Evolutionary conservation across 495 filamentous ascomycete species (phyloP).

Genomic region (Cladorrhinum samala): DNA sequence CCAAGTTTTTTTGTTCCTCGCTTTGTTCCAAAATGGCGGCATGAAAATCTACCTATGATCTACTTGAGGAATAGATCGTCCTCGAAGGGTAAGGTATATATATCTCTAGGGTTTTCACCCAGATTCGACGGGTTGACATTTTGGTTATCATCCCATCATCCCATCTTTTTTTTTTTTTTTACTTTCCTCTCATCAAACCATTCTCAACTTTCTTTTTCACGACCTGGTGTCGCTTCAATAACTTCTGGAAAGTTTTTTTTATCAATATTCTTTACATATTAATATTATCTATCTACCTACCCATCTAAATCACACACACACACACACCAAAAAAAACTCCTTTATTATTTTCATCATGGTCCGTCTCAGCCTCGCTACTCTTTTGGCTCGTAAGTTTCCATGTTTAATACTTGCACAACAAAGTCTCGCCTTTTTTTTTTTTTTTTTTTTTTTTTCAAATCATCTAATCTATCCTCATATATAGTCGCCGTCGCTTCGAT

Average conservation of each 20-base stretch:
- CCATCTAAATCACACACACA: too few species aligned
- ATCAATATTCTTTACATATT: not conserved
- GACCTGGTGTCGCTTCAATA: conserved; percentile 18
- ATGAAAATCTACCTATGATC: too few species aligned
- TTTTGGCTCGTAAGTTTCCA: conserved; percentile 30
- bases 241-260: not conserved
- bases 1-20: too few species aligned
- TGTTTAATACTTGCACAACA: too few species aligned
- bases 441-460: not conserved
- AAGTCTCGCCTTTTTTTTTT: too few species aligned
- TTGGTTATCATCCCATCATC: conserved; percentile 8
- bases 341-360: conserved; percentile 30
- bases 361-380: conserved; percentile 26
- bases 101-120: not conserved
- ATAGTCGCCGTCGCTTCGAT: conserved; percentile 28
- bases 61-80: not conserved
- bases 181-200: conserved; percentile 1
- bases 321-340: not conserved
- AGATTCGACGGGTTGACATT: not conserved
- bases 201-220: conserved; percentile 2
- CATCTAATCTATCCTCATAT: not conserved
- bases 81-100: not conserved
- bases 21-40: too few species aligned
- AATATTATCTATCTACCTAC: not conserved
- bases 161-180: conserved; percentile 3